A percentile compares a stretch with the other conserved stretches of the same genome.
Evolutionary conservation across 2,329 filamentous ascomycete genomes (phyloP).

Genomic region (Cordyceps cicadae): DNA sequence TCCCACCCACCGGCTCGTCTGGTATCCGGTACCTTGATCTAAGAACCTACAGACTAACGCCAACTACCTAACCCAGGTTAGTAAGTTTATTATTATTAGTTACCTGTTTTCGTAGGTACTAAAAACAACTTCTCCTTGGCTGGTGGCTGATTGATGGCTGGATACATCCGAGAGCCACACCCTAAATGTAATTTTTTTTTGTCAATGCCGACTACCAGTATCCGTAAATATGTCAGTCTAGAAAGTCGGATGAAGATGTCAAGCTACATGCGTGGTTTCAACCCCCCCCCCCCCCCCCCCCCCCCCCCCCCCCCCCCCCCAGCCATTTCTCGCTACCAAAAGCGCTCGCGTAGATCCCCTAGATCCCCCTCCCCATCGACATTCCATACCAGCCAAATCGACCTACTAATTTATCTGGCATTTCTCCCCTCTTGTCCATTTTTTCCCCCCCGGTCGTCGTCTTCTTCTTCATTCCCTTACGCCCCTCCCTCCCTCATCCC

Average conservation of each 20-base stretch:
- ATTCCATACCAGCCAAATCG: not conserved
- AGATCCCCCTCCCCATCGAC: not conserved
- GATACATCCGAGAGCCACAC: not conserved
- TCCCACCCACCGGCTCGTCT: not conserved
- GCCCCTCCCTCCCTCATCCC: not conserved
- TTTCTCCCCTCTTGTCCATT: not conserved
- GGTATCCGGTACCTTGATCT: too few relatives aligned
- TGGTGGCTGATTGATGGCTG: not conserved
- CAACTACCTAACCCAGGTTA: too few relatives aligned
- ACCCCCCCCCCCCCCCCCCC: too few relatives aligned
- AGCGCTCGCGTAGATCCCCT: not conserved
- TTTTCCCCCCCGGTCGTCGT: not conserved
- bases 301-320: too few relatives aligned
- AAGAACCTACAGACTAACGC: too few relatives aligned
- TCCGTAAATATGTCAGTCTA: too few relatives aligned
- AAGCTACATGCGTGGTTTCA: too few relatives aligned
- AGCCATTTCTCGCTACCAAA: too few relatives aligned
- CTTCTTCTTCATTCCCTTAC: not conserved
- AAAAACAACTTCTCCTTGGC: too few relatives aligned
- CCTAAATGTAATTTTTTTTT: constrained; percentile 1
- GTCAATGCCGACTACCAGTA: not conserved
- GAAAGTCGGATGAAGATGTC: too few relatives aligned
- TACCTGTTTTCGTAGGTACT: too few relatives aligned
- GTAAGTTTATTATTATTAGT: too few relatives aligned
- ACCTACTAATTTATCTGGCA: not conserved